These are phyloP conservation scores for Dujonia santamariae DNA, from an alignment of 1,139 yeast genomes.

Conservation along the genomic window DNA sequence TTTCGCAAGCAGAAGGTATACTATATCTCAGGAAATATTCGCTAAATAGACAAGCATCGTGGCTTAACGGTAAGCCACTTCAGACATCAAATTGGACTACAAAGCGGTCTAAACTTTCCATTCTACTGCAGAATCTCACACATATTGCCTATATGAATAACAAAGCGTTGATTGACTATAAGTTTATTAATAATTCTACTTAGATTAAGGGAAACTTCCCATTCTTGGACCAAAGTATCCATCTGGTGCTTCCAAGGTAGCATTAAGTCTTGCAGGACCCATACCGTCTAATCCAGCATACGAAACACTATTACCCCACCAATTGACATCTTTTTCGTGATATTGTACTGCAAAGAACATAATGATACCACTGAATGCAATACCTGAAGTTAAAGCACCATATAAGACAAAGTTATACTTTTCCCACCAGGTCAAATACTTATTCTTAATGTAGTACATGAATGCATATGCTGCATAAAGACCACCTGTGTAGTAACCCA, in stretches of 20 bases:
- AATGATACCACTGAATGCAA: conserved; percentile 47
- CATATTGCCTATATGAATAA: too few species aligned
- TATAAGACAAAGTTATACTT: conserved; percentile 33
- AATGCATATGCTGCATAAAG: conserved; percentile 38
- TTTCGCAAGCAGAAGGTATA: too few species aligned
- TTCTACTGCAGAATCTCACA: too few species aligned
- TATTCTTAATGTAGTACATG: conserved; percentile 44
- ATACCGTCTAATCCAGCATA: conserved; percentile 37
- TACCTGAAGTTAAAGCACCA: conserved; percentile 46
- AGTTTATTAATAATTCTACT: too few species aligned
- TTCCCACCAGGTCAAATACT: conserved; percentile 44
- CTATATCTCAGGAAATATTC: too few species aligned
- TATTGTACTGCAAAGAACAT: conserved; percentile 53
- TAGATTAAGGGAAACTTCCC: conserved; percentile 24
- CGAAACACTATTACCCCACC: conserved; percentile 59
- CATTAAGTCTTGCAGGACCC: conserved; percentile 15
- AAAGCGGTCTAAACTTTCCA: too few species aligned
- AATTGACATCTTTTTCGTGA: conserved; percentile 30
- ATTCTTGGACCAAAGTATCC: conserved; percentile 47
- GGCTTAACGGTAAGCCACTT: too few species aligned
- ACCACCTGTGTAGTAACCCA: conserved; percentile 46
- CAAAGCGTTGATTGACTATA: too few species aligned
- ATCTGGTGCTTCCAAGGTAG: conserved; percentile 21
- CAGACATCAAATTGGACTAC: too few species aligned
- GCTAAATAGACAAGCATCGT: too few species aligned